Conservation (phyloP, 1,139 yeast species). For the Taphrina deformans region DNA sequence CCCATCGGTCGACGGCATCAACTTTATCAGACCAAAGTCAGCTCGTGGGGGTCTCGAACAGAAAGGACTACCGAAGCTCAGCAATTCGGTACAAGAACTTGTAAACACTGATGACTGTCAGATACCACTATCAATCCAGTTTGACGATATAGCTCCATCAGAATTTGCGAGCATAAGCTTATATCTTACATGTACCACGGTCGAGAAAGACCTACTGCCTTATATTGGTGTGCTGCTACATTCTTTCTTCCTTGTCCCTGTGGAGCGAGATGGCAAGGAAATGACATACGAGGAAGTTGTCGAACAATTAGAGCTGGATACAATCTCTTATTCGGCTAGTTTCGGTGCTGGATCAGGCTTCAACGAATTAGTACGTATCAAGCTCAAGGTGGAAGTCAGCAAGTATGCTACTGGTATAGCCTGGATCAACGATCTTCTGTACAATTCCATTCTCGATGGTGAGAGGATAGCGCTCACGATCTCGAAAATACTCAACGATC, state of each 20-base stretch:
- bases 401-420: conserved; percentile 69
- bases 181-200: conserved; percentile 61
- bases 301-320: conserved; percentile 67
- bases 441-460: conserved; percentile 68
- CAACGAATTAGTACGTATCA: conserved; percentile 61
- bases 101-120: conserved; percentile 44
- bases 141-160: conserved; percentile 70
- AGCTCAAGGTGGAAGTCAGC: conserved; percentile 60
- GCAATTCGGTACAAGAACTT: conserved; percentile 44
- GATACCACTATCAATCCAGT: conserved; percentile 70
- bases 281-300: conserved; percentile 75
- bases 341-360: conserved; percentile 63
- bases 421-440: conserved; percentile 71
- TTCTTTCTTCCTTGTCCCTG: conserved; percentile 69
- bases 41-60: conserved; percentile 51
- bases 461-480: conserved; percentile 67
- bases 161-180: conserved; percentile 74
- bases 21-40: conserved; percentile 69
- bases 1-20: conserved; percentile 74
- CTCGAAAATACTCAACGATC: conserved; percentile 70
- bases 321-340: conserved; percentile 52
- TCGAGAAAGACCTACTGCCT: conserved; percentile 61
- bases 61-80: conserved; percentile 44
- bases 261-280: conserved; percentile 60
- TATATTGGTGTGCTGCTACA: conserved; percentile 64